phyloP scores from a whole-genome alignment of 192 early-diverging fungal species.

The Linnemannia schmuckeri region DNA sequence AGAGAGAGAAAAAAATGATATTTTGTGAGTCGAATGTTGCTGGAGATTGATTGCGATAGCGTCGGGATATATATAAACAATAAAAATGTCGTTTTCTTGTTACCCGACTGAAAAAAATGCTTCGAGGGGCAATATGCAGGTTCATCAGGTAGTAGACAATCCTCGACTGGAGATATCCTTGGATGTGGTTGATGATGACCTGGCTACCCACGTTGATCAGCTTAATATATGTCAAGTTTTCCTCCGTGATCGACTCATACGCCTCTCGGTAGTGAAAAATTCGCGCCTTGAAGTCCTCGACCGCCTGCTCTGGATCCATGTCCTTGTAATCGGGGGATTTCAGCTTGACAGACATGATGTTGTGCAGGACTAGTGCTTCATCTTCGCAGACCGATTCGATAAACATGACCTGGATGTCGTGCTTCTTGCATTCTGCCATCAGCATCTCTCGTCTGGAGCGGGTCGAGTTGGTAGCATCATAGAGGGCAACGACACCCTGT shows the following conservation, averaged over 20 bases:
- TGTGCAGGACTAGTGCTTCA: constrained; percentile 86
- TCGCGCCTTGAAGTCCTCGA: constrained; percentile 90
- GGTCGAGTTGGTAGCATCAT: constrained; percentile 99
- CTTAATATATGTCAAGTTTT: constrained; percentile 88
- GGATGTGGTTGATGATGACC: constrained; percentile 94
- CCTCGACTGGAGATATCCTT: constrained; percentile 95
- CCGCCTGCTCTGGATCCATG: constrained; percentile 89
- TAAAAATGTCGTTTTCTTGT: constrained; percentile 18
- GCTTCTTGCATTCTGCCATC: constrained; percentile 74
- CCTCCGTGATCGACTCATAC: constrained; percentile 91
- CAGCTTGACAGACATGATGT: constrained; percentile 97
- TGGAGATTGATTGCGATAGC: constrained; percentile 3
- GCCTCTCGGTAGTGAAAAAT: constrained; percentile 93
- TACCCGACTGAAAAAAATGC: constrained; percentile 90
- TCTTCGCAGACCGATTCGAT: constrained; percentile 97
- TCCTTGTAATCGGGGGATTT: constrained; percentile 94
- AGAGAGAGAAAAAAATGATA: neutral
- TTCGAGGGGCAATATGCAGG: constrained; percentile 94
- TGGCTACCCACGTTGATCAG: constrained; percentile 93
- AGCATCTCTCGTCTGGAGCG: constrained; percentile 81
- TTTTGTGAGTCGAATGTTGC: neutral
- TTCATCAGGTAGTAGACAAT: constrained; percentile 99
- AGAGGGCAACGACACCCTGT: constrained; percentile 90
- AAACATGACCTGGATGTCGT: constrained; percentile 94
- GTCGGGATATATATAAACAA: neutral